Evolutionary conservation across 306 rosid species (phyloP).

Genomic region (Corylus heterophylla): DNA sequence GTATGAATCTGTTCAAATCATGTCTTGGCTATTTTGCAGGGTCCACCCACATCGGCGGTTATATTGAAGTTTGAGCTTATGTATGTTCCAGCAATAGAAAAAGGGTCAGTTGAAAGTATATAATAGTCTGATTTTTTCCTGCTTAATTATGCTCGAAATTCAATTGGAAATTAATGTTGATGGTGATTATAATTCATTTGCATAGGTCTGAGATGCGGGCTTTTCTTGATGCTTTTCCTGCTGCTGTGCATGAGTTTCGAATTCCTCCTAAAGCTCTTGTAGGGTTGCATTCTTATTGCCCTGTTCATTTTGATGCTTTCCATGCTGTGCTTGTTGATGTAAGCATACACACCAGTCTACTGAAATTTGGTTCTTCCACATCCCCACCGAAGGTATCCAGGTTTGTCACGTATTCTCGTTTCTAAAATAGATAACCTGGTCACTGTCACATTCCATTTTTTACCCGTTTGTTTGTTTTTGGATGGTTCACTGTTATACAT

Average conservation of each 20-base stretch:
- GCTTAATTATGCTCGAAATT: neutral
- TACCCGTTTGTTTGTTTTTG: neutral
- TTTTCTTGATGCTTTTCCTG: constrained; percentile 49
- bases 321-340: constrained; percentile 65
- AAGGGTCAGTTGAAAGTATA: constrained; percentile 55
- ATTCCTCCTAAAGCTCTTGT: constrained; percentile 62
- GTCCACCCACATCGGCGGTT: constrained; percentile 59
- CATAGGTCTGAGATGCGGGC: constrained; percentile 49
- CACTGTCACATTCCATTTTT: neutral
- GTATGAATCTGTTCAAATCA: neutral
- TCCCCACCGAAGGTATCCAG: constrained; percentile 54
- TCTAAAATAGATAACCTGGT: neutral
- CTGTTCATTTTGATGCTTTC: constrained; percentile 62
- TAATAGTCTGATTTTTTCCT: constrained; percentile 6
- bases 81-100: constrained; percentile 61
- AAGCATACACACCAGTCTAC: constrained; percentile 53
- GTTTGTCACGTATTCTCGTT: constrained; percentile 54
- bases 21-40: constrained; percentile 49
- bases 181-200: constrained; percentile 35
- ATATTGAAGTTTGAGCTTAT: constrained; percentile 92
- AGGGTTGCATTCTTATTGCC: constrained; percentile 66
- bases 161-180: constrained; percentile 29
- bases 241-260: constrained; percentile 60
- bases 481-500: neutral
- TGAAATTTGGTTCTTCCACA: constrained; percentile 41